Conservation (phyloP, 2,329 filamentous ascomycete genomes). For the Fusarium agapanthi region DNA sequence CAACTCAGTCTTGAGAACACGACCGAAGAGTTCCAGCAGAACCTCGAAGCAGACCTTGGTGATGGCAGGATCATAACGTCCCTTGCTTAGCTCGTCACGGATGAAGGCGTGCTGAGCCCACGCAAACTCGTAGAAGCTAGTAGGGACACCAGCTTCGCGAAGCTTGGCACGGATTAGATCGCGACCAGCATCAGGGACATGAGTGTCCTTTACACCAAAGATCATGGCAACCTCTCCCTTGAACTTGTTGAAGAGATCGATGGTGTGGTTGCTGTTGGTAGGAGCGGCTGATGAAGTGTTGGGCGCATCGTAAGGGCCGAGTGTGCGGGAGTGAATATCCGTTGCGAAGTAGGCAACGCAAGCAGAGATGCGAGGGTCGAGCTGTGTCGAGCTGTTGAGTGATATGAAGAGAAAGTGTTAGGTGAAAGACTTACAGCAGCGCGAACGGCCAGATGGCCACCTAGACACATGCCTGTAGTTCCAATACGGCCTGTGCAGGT, state of each 20-base stretch:
- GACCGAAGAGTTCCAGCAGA: constrained; percentile 83
- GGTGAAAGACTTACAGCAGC: constrained; percentile 55
- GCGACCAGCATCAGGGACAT: constrained; percentile 83
- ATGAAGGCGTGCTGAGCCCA: constrained; percentile 97
- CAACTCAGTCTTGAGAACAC: constrained; percentile 80
- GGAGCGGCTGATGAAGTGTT: constrained; percentile 53
- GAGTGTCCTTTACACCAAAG: constrained; percentile 89
- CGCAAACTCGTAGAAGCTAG: constrained; percentile 89
- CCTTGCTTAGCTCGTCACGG: constrained; percentile 90
- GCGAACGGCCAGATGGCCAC: constrained; percentile 80
- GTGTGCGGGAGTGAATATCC: constrained; percentile 82
- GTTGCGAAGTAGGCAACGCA: constrained; percentile 92
- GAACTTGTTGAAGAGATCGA: constrained; percentile 69
- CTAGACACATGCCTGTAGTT: constrained; percentile 89
- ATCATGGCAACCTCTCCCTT: constrained; percentile 89
- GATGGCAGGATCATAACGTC: constrained; percentile 89
- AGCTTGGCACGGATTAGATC: constrained; percentile 86
- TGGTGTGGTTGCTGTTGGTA: constrained; percentile 57
- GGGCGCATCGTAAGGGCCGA: constrained; percentile 69
- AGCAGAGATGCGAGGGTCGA: constrained; percentile 80
- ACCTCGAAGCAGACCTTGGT: constrained; percentile 92
- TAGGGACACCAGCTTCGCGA: constrained; percentile 76
- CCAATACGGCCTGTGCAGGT: constrained; percentile 86
- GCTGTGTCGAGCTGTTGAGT: constrained; percentile 44
- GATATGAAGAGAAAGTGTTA: background rate